Evolutionary conservation across 208 protist species (phyloP), one percentile per base, ranked within the genome.

Genomic region (Acanthamoeba lenticulata): DNA sequence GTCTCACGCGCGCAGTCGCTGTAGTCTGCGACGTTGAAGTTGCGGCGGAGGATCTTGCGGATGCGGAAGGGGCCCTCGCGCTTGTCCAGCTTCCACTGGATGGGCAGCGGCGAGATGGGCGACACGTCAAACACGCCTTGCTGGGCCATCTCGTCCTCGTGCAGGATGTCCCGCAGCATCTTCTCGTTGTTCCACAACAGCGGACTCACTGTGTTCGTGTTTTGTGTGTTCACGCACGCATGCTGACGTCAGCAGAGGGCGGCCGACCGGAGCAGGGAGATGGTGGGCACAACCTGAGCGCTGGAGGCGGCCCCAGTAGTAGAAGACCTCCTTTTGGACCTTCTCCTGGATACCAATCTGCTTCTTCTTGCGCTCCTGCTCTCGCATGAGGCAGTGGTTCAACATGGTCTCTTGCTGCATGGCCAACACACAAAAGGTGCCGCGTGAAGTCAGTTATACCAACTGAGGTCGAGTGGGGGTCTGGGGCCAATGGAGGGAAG

Each of bases 11-110:
- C 52, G 81, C 81, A 90, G 81, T 90, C 81, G 32, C 32, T 21
- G 81, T 90, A 90, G 52, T 90, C 81, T n/a, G 81, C 81, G 19
- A 90, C 81, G 32, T 55, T 90, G 81, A 90, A 90, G 81, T 90
- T 90, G 52, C 81, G 81, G 38, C 81, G 81, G 24, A 90, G 81
- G 29, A 90, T 67, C 34, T 90, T 90, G 49, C 81, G 44, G 13
- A 90, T 90, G 5, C 81, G 44, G 52, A 90, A 90, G 27, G 81
- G 81, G 7, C 81, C 81, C 47, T 90, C 81, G 44, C 81, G 44
- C 47, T 90, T 90, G 81, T 90, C 81, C 34, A 90, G 52, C 52
- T 90, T 90, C 81, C 81, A 90, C 81, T 90, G 81, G 38, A 90
- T 90, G n/a, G 81, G 81, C 38, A 67, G 32, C 32, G 81, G 52